These are phyloP conservation scores for Collybiopsis luxurians DNA, from an alignment of 768 basidiomycete genomes.

Conservation along the genomic window DNA sequence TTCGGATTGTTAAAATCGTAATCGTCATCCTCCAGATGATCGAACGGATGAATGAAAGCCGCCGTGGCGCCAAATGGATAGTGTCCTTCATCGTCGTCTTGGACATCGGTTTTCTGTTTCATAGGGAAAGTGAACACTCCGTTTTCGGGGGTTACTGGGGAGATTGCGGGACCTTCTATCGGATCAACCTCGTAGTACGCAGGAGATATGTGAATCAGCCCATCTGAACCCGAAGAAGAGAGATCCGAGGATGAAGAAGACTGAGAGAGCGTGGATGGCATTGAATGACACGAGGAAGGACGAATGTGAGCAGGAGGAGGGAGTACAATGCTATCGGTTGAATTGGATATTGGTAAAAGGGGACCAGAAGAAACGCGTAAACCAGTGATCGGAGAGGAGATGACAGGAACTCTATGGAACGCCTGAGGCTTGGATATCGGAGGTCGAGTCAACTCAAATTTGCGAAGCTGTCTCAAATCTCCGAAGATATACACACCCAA, in stretches of 20 bases:
- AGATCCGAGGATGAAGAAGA: constrained; percentile 22
- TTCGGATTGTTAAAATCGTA: constrained; percentile 27
- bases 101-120: constrained; percentile 13
- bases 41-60: constrained; percentile 48
- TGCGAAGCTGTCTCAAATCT: constrained; percentile 73
- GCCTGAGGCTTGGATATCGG: constrained; percentile 52
- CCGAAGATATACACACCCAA: constrained; percentile 79
- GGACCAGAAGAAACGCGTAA: constrained; percentile 11
- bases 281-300: constrained; percentile 19
- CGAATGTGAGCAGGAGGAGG: constrained; percentile 26
- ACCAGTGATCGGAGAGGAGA: constrained; percentile 20
- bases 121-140: constrained; percentile 11
- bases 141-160: constrained; percentile 11
- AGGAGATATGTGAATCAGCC: constrained; percentile 22
- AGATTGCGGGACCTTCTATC: constrained; percentile 23
- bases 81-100: constrained; percentile 10
- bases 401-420: constrained; percentile 16
- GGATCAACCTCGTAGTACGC: constrained; percentile 22
- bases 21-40: constrained; percentile 25
- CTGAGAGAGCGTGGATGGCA: constrained; percentile 10
- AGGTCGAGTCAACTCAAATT: constrained; percentile 74
- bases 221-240: constrained; percentile 18
- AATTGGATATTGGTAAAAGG: constrained; percentile 10
- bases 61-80: constrained; percentile 38
- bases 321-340: constrained; percentile 20